Conservation (phyloP, 2,329 filamentous ascomycete genomes). For the Achaetomium macrosporum region DNA sequence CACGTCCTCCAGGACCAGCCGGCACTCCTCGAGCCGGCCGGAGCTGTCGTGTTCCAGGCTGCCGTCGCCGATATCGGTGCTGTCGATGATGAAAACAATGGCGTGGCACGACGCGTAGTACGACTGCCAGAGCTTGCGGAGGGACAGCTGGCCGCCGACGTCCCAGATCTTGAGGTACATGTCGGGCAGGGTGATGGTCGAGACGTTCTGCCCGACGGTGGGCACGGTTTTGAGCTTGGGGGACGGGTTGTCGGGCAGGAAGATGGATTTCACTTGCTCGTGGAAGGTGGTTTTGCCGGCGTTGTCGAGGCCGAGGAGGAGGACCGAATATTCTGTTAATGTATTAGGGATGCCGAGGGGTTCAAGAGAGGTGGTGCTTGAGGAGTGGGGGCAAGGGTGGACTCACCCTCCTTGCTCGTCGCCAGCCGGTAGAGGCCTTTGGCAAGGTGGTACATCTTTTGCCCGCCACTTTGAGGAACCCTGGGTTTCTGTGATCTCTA, state of each 20-base stretch:
- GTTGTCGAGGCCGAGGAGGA: slow-evolving; percentile 95
- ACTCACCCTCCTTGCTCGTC: slow-evolving; percentile 89
- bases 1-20: slow-evolving; percentile 82
- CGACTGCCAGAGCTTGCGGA: slow-evolving; percentile 89
- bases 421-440: slow-evolving; percentile 93
- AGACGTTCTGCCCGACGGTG: slow-evolving; percentile 95
- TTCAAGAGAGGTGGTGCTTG: not conserved
- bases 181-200: slow-evolving; percentile 81
- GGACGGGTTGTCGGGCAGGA: slow-evolving; percentile 55
- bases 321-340: slow-evolving; percentile 81
- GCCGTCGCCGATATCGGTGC: slow-evolving; percentile 84
- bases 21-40: slow-evolving; percentile 78
- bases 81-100: slow-evolving; percentile 97
- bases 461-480: too few relatives aligned
- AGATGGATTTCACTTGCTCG: slow-evolving; percentile 89
- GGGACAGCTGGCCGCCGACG: slow-evolving; percentile 83
- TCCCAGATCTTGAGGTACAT: slow-evolving; percentile 99
- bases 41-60: slow-evolving; percentile 49
- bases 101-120: slow-evolving; percentile 94
- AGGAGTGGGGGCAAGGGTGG: not conserved
- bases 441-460: slow-evolving; percentile 55
- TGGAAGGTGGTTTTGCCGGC: slow-evolving; percentile 98
- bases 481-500: not conserved
- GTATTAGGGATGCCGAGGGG: not conserved
- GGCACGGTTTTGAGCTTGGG: slow-evolving; percentile 82